These are phyloP conservation scores for Ustilago nuda DNA, from an alignment of 1,284 basidiomycete genomes.

Conservation along the genomic window DNA sequence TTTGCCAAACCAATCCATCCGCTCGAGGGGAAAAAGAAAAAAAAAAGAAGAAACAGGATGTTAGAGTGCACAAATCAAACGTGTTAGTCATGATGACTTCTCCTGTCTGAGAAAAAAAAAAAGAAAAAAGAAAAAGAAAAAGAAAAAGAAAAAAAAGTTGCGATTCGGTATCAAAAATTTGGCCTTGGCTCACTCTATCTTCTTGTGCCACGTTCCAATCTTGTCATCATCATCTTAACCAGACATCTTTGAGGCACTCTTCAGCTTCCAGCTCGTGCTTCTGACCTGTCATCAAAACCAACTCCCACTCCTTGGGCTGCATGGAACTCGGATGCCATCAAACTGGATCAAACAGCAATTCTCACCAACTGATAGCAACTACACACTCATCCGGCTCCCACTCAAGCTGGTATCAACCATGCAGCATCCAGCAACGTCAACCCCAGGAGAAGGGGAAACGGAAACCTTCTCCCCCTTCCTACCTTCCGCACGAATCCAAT, in stretches of 20 bases:
- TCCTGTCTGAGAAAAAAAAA: not conserved
- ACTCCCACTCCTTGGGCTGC: too few relatives aligned
- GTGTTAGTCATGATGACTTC: constrained; percentile 1
- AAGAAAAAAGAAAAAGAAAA: not conserved
- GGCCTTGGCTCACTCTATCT: too few relatives aligned
- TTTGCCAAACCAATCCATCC: too few relatives aligned
- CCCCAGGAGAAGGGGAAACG: constrained; percentile 53
- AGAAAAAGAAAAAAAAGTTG: not conserved
- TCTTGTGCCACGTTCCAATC: not conserved
- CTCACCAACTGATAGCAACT: not conserved
- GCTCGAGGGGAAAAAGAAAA: too few relatives aligned
- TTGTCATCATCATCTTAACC: not conserved
- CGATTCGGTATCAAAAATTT: not conserved
- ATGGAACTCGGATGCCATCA: too few relatives aligned
- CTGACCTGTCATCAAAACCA: too few relatives aligned
- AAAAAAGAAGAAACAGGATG: not conserved
- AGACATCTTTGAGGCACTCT: too few relatives aligned
- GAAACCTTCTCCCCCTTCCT: constrained; percentile 42
- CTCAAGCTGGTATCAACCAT: constrained; percentile 12
- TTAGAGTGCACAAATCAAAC: not conserved
- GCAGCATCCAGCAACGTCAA: constrained; percentile 50
- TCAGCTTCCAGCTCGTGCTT: too few relatives aligned
- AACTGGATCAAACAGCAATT: not conserved
- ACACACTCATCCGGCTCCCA: not conserved
- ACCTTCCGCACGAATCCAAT: constrained; percentile 31